Evolutionary conservation across 2,329 filamentous ascomycete genomes (phyloP), one percentile per base, ranked within the genome.

Genomic region (Neofusicoccum laricinum): DNA sequence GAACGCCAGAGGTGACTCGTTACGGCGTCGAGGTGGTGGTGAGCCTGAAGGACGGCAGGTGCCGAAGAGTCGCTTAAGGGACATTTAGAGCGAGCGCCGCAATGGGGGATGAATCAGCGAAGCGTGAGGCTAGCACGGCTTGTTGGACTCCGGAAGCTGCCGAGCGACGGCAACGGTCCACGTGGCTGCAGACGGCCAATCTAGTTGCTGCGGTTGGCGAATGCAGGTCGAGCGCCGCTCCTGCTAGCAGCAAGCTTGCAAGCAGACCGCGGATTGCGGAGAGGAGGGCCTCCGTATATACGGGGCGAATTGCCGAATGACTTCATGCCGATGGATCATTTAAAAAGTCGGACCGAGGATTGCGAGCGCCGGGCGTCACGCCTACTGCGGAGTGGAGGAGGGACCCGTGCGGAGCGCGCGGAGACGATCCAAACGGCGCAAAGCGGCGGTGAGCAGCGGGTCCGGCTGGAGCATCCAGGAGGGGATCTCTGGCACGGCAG

Each of bases 281-380:
- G 53, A 21, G 40, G 21, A 43, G 50, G 50, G 25, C 25, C 38
- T 57, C 51, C 36, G 51, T 25, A 21, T 8, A 25, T 15, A 30
- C 53, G 53, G 53, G 40, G 55, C 55, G 40, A 34, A 36, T 46
- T 46, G 40, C 40, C 55, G 55, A 59, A 38, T 59, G 55, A 59
- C 55, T 59, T 59, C 55, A 59, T 43, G 40, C 41, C 53, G 53
- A 58, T 15, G 53, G 12, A 58, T 58, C 53, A 43, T 58, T 32
- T 32, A 45, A 17, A 36, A 15, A 58, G 55, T 59, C 55, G 55
- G 55, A 59, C 55, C 55, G 55, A 59, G 40, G 3, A 30, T 14
- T 10, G 21, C 15, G n/a, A 43, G 30, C 40, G 53, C 12, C 53
- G 53, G 53, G 38, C 21, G 6, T 25, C 21, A 32, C 34, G 38